phyloP scores from a whole-genome alignment of 225 moss, liverwort and hornwort species.

The Neckera pumila region DNA sequence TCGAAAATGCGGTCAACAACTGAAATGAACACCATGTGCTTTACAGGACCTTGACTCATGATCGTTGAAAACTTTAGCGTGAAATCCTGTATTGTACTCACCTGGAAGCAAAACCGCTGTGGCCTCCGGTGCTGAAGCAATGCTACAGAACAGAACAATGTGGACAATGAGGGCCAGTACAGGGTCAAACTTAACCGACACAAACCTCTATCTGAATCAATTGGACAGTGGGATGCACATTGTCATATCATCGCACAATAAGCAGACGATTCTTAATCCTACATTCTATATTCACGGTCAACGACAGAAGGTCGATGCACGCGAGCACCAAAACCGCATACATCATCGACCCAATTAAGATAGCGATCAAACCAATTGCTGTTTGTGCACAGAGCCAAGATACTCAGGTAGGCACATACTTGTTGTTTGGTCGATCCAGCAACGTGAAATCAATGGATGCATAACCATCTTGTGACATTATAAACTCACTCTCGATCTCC shows the following conservation, averaged over 20 bases:
- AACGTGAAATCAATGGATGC: slow-evolving; percentile 97
- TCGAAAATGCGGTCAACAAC: not conserved
- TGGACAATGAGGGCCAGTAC: not conserved
- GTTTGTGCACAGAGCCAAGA: not conserved
- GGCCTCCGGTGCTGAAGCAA: slow-evolving; percentile 92
- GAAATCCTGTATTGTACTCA: slow-evolving; percentile 6
- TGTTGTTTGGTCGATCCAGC: slow-evolving; percentile 96
- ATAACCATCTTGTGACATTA: slow-evolving; percentile 96
- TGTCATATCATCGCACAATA: not conserved
- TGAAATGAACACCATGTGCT: not conserved
- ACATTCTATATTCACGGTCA: not conserved
- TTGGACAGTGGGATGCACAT: not conserved
- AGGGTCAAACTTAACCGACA: not conserved
- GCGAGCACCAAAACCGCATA: not conserved
- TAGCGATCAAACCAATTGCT: not conserved
- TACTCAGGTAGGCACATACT: slow-evolving; percentile 40
- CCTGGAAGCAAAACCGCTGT: slow-evolving; percentile 98
- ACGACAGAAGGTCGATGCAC: not conserved
- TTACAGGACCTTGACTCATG: not conserved
- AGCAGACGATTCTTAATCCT: not conserved
- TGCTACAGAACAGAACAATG: slow-evolving; percentile 44
- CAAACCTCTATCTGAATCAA: not conserved
- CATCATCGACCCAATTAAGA: not conserved
- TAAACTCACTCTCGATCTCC: slow-evolving; percentile 90
- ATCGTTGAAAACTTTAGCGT: not conserved